Conservation (phyloP, 2,329 filamentous ascomycete species). For the Cercospora citrullina region DNA sequence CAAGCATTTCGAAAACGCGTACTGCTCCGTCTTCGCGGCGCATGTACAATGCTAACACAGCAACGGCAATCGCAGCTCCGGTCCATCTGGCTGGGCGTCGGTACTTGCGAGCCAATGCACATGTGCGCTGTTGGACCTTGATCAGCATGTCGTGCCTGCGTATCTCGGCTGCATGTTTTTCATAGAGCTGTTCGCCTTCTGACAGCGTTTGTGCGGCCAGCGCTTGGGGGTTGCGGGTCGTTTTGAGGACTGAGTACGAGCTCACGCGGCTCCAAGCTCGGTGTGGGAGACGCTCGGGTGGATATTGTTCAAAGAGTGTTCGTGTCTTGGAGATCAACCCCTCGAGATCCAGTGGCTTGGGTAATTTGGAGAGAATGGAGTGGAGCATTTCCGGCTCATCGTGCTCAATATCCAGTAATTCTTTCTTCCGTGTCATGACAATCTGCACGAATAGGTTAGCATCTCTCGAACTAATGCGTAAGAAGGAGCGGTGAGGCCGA, state of each 20-base stretch:
- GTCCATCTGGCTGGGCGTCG: slow-evolving; percentile 61
- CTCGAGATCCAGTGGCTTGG: slow-evolving; percentile 77
- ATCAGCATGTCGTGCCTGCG: slow-evolving; percentile 43
- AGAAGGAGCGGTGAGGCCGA: slow-evolving; percentile 28
- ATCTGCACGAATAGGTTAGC: slow-evolving; percentile 54
- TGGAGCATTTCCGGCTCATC: slow-evolving; percentile 94
- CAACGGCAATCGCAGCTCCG: slow-evolving; percentile 61
- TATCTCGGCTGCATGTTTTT: slow-evolving; percentile 71
- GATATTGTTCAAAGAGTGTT: slow-evolving; percentile 63
- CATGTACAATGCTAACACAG: slow-evolving; percentile 59
- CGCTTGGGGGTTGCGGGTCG: slow-evolving; percentile 59
- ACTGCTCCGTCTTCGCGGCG: slow-evolving; percentile 17
- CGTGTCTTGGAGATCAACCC: slow-evolving; percentile 67
- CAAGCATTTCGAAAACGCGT: slow-evolving; percentile 2
- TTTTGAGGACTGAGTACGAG: slow-evolving; percentile 78
- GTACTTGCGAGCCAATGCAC: slow-evolving; percentile 60
- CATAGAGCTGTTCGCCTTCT: slow-evolving; percentile 68
- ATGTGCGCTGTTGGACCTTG: slow-evolving; percentile 30
- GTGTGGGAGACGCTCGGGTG: slow-evolving; percentile 67
- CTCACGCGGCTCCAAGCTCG: slow-evolving; percentile 72
- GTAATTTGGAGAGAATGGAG: slow-evolving; percentile 81
- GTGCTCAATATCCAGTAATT: slow-evolving; percentile 78
- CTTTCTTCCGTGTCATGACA: slow-evolving; percentile 73
- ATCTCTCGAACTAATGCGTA: not conserved
- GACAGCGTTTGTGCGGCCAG: slow-evolving; percentile 59